phyloP scores from a whole-genome alignment of 2,329 filamentous ascomycete genomes.

The Coleophoma crateriformis region DNA sequence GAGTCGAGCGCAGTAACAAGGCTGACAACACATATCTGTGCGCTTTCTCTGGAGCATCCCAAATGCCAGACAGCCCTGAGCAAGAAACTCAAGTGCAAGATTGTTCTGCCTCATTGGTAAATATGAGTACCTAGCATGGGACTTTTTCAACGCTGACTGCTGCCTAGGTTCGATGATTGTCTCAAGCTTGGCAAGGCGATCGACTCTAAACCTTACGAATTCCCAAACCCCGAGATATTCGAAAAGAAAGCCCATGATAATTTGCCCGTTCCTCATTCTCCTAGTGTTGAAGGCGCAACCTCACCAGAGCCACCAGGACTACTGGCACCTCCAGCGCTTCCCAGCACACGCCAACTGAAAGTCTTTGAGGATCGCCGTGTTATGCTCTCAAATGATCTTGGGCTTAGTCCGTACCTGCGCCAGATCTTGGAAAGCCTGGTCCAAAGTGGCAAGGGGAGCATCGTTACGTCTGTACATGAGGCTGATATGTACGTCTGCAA shows the following conservation, averaged over 20 bases:
- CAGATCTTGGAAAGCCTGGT: slow-evolving; percentile 69
- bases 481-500: slow-evolving; percentile 85
- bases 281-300: slow-evolving; percentile 63
- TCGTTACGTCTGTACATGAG: slow-evolving; percentile 59
- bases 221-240: slow-evolving; percentile 85
- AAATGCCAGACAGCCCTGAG: slow-evolving; percentile 59
- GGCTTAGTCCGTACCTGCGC: slow-evolving; percentile 60
- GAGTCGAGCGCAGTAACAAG: slow-evolving; percentile 68
- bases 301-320: slow-evolving; percentile 37
- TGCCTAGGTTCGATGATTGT: slow-evolving; percentile 85
- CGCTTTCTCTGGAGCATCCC: slow-evolving; percentile 67
- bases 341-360: slow-evolving; percentile 48
- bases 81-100: slow-evolving; percentile 67
- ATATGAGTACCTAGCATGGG: background rate
- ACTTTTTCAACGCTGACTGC: slow-evolving; percentile 15
- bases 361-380: slow-evolving; percentile 77
- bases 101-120: slow-evolving; percentile 90
- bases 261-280: slow-evolving; percentile 49
- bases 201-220: slow-evolving; percentile 76
- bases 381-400: slow-evolving; percentile 70
- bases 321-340: slow-evolving; percentile 35
- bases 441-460: slow-evolving; percentile 59
- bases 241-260: slow-evolving; percentile 48
- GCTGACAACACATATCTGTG: slow-evolving; percentile 83
- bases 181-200: slow-evolving; percentile 89